A percentile compares a stretch with the other conserved stretches of the same genome.
Conservation (phyloP, 2,329 filamentous ascomycete genomes). For the Penicillium sp. region DNA sequence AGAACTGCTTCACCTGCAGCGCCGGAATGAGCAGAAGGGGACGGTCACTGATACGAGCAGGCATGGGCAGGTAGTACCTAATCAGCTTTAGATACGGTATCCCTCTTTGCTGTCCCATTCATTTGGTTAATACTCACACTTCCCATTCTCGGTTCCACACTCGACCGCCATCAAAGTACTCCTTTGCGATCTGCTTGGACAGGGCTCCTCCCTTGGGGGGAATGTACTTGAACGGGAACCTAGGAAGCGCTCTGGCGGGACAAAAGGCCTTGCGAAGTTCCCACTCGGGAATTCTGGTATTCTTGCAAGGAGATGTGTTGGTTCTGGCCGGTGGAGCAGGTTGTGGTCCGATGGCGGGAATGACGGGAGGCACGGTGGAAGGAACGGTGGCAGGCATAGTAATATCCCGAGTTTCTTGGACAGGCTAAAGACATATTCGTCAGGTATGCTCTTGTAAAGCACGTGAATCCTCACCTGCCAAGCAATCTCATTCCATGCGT, state of each 20-base stretch:
- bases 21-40: not conserved
- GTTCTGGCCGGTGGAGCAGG: not conserved
- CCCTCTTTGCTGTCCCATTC: not conserved
- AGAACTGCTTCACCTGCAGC: not conserved
- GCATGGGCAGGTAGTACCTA: slow-evolving; percentile 4
- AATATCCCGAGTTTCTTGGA: not conserved
- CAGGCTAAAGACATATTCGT: not conserved
- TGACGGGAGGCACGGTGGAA: too few relatives aligned
- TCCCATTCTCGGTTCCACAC: not conserved
- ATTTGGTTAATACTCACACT: not conserved
- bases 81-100: not conserved
- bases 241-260: not conserved
- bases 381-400: too few relatives aligned
- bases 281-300: not conserved
- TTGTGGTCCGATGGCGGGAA: too few relatives aligned
- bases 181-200: not conserved
- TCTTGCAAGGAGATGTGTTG: not conserved
- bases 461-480: not conserved
- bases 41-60: not conserved
- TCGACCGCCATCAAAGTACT: not conserved
- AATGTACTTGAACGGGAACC: slow-evolving; percentile 2
- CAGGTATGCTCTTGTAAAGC: not conserved
- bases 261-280: not conserved
- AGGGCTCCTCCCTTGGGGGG: not conserved
- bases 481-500: not conserved